phyloP scores from a whole-genome alignment of 768 basidiomycete species.

The Boletus subcaerulescens region DNA sequence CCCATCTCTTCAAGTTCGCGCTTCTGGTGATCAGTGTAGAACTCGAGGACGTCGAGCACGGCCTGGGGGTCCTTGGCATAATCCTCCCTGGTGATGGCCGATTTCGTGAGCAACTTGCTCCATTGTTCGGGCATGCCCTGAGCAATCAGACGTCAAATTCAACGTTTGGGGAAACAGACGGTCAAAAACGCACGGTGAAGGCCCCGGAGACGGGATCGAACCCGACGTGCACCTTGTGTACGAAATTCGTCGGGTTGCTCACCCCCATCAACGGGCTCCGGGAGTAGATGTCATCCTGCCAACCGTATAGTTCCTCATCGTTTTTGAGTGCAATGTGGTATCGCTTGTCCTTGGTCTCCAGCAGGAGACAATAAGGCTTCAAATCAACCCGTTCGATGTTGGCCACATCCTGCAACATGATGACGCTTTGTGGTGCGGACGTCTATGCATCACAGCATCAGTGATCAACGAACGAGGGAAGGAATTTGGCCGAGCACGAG shows the following conservation, averaged over 20 bases:
- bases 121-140: slow-evolving; percentile 97
- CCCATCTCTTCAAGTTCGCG: slow-evolving; percentile 77
- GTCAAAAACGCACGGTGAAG: slow-evolving; percentile 72
- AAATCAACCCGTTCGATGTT: slow-evolving; percentile 90
- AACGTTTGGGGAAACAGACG: not conserved
- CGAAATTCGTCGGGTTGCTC: slow-evolving; percentile 93
- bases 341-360: slow-evolving; percentile 84
- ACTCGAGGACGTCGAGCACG: slow-evolving; percentile 95
- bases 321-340: slow-evolving; percentile 81
- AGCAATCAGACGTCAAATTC: not conserved
- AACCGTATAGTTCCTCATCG: slow-evolving; percentile 96
- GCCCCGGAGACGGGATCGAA: slow-evolving; percentile 92
- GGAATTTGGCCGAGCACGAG: not conserved
- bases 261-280: slow-evolving; percentile 92
- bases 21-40: slow-evolving; percentile 97
- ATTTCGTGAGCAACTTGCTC: slow-evolving; percentile 94
- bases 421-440: slow-evolving; percentile 54
- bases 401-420: slow-evolving; percentile 72
- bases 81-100: slow-evolving; percentile 96
- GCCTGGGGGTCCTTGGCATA: slow-evolving; percentile 97
- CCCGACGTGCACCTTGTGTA: slow-evolving; percentile 97
- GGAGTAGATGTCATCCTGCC: slow-evolving; percentile 96
- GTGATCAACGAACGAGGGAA: not conserved
- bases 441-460: slow-evolving; percentile 35
- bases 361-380: slow-evolving; percentile 89